Evolutionary conservation across 2,329 filamentous ascomycete genomes (phyloP), one percentile per base, ranked within the genome.

Genomic region (Hymenoscyphus salicellus): DNA sequence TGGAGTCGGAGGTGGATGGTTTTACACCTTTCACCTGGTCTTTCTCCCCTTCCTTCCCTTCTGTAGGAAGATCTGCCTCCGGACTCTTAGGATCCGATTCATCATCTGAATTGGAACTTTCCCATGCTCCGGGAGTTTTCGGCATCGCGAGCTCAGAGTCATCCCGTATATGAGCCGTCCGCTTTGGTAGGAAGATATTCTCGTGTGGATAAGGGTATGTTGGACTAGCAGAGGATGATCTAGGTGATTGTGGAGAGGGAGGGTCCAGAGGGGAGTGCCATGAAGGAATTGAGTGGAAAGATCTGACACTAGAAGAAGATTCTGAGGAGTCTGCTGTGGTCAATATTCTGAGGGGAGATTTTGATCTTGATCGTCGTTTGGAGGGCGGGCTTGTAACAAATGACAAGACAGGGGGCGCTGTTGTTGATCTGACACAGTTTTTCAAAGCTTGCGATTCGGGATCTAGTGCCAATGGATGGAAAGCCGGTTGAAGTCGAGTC

Each of bases 201-300:
- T 81, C 76, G 60, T 80, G 77, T 1, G 77, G 75, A 61, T 78
- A 78, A 10, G 78, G 77, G 65, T 78, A 79, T 14, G 66, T 67
- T 11, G 72, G 73, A 2, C 72, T 66, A 11, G 79, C 76, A 32
- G 77, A 78, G 4, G 80, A 80, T 23, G 69, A 62, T 17, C 77
- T 72, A 1, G 79, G 77, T 20, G 81, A 79, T 2, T 82, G 83
- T 5, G 78, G 79, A 26, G 80, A 79, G 2, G 80, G 74, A 30
- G 80, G 76, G 5, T 77, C 77, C 43, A 78, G 72, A 10, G 79
- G 77, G 26, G 82, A 81, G 66, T 82, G 78, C 82, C 82, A 84
- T 8, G 83, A 83, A 65, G 83, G 78, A 5, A 80, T 77, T 63
- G 80, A 84, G 70, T 84, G 82, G 66, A 86, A 85, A 0, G 84